Evolutionary conservation across 2,329 filamentous ascomycete species (phyloP).

Genomic region (Fusarium austroafricanum): DNA sequence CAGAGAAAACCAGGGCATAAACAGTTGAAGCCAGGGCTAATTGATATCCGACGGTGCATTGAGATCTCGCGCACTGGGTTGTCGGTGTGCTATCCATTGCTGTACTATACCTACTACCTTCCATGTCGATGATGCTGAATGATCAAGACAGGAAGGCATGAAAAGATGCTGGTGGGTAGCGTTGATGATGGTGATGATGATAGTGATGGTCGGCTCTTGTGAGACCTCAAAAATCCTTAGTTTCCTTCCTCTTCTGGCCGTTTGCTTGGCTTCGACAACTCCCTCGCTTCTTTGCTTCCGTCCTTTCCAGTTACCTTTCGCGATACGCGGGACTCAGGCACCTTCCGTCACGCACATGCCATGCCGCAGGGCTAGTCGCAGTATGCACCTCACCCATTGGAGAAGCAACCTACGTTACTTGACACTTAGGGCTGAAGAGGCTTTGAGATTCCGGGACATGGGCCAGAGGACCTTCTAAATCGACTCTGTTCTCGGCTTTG

Average conservation of each 20-base stretch:
- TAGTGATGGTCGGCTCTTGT: slow-evolving; percentile 27
- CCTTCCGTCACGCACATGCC: slow-evolving; percentile 31
- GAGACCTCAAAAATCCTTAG: slow-evolving; percentile 16
- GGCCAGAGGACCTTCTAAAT: slow-evolving; percentile 3
- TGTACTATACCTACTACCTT: background rate
- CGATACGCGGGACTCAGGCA: slow-evolving; percentile 37
- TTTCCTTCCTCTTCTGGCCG: slow-evolving; percentile 39
- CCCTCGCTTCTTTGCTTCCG: slow-evolving; percentile 33
- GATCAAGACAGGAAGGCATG: background rate
- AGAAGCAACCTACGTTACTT: slow-evolving; percentile 22
- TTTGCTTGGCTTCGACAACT: slow-evolving; percentile 8
- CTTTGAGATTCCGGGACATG: slow-evolving; percentile 13
- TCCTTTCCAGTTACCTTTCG: slow-evolving; percentile 37
- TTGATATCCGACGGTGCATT: slow-evolving; percentile 23
- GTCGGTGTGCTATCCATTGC: background rate
- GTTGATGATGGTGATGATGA: background rate
- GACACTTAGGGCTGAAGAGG: slow-evolving; percentile 37
- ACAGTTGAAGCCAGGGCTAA: background rate
- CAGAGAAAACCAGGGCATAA: background rate
- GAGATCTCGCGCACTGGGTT: slow-evolving; percentile 30
- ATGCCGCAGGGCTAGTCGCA: slow-evolving; percentile 39
- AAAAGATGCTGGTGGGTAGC: slow-evolving; percentile 8
- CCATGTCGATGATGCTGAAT: slow-evolving; percentile 9
- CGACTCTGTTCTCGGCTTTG: slow-evolving; percentile 23
- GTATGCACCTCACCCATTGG: slow-evolving; percentile 39